Conservation (phyloP, 1,139 yeast genomes). For the Pichia terricola region DNA sequence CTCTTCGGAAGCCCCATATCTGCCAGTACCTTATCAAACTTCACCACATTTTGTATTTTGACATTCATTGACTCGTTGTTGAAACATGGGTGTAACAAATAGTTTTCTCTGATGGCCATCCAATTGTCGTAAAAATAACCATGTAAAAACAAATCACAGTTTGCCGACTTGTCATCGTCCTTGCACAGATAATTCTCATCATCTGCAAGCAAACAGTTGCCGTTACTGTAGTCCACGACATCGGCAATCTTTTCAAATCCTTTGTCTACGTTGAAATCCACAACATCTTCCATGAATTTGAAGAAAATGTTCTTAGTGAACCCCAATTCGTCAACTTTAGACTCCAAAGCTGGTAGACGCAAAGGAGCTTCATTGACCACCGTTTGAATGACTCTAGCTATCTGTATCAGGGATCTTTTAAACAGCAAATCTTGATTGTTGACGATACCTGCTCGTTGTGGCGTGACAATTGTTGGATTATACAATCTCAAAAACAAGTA, state of each 20-base stretch:
- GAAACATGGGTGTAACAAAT: constrained; percentile 9
- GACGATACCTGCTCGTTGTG: constrained; percentile 56
- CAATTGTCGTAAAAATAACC: constrained; percentile 56
- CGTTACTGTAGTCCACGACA: neutral
- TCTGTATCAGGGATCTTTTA: constrained; percentile 65
- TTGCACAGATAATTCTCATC: neutral
- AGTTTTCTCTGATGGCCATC: constrained; percentile 37
- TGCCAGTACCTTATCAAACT: constrained; percentile 26
- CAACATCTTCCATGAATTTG: constrained; percentile 33
- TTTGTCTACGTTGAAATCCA: constrained; percentile 11
- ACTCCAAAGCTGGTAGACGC: constrained; percentile 49
- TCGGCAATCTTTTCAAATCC: constrained; percentile 2
- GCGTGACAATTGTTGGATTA: constrained; percentile 89
- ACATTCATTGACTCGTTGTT: constrained; percentile 22
- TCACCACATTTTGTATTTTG: constrained; percentile 13
- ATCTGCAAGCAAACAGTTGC: neutral
- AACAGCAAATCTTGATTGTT: constrained; percentile 28
- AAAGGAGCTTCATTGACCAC: constrained; percentile 70
- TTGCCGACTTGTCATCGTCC: neutral
- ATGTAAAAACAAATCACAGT: constrained; percentile 41
- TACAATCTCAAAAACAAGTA: constrained; percentile 76
- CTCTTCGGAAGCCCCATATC: constrained; percentile 36
- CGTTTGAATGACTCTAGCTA: constrained; percentile 80
- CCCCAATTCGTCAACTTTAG: constrained; percentile 34
- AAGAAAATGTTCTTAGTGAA: constrained; percentile 38